A percentile compares a stretch with the other conserved stretches of the same genome.
Conservation (phyloP, 495 filamentous ascomycete species). For the Amniculicola lignicola region DNA sequence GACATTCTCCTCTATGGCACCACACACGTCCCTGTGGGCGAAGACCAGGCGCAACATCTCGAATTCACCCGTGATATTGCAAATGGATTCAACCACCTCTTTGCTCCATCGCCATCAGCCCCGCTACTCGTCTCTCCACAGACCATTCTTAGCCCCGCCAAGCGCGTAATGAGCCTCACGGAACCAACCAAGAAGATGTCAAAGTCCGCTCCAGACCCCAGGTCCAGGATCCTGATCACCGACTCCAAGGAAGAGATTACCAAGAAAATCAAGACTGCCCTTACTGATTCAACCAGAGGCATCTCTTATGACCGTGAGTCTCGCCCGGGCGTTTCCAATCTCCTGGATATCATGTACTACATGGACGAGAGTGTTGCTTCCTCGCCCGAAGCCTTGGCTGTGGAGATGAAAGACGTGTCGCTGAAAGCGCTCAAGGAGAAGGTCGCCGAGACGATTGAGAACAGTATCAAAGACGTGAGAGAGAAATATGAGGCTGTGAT, state of each 20-base stretch:
- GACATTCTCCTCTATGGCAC: slow-evolving; percentile 73
- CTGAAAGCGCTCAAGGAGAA: slow-evolving; percentile 64
- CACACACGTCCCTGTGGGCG: slow-evolving; percentile 93
- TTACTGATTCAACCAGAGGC: slow-evolving; percentile 66
- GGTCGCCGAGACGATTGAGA: slow-evolving; percentile 55
- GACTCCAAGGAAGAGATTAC: slow-evolving; percentile 59
- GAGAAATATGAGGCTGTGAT: slow-evolving; percentile 58
- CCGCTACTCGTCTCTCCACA: slow-evolving; percentile 63
- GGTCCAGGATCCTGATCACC: slow-evolving; percentile 78
- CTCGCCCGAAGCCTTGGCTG: slow-evolving; percentile 54
- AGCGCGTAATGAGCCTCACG: slow-evolving; percentile 83
- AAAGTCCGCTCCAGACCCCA: slow-evolving; percentile 70
- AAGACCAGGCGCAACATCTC: slow-evolving; percentile 89
- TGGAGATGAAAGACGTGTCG: slow-evolving; percentile 48
- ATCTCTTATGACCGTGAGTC: slow-evolving; percentile 67
- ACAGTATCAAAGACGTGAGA: slow-evolving; percentile 56
- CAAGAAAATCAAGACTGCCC: slow-evolving; percentile 63
- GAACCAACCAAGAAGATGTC: slow-evolving; percentile 83
- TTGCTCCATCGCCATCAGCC: slow-evolving; percentile 39
- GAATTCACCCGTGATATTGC: slow-evolving; percentile 85
- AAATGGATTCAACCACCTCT: slow-evolving; percentile 76
- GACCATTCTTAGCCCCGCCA: slow-evolving; percentile 72
- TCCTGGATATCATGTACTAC: slow-evolving; percentile 71
- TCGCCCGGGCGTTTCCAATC: slow-evolving; percentile 82
- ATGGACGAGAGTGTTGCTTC: slow-evolving; percentile 50